Percentiles rank a stretch among this genome's conserved stretches.
Conservation (phyloP, 148 eudicot species). For the Silene uniflora region DNA sequence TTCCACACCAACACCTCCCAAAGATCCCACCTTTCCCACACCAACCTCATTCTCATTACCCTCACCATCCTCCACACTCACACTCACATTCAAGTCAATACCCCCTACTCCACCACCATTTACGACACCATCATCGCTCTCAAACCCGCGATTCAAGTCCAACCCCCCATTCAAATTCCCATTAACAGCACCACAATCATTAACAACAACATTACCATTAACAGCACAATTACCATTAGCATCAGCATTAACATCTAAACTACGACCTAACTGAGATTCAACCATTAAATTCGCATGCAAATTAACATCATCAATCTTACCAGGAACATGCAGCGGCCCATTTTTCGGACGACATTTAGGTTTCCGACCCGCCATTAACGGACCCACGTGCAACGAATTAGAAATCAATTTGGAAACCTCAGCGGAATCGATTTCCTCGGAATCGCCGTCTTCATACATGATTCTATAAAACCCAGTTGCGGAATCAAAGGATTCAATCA, state of each 20-base stretch:
- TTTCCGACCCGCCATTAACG: constrained; percentile 33
- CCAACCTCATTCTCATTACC: constrained; percentile 20
- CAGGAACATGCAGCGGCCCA: constrained; percentile 27
- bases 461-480: constrained; percentile 48
- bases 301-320: constrained; percentile 30
- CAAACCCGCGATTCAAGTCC: constrained; percentile 52
- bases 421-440: constrained; percentile 41
- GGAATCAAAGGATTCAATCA: constrained; percentile 48
- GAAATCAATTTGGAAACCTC: constrained; percentile 33
- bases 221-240: constrained; percentile 11
- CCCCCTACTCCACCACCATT: constrained; percentile 19
- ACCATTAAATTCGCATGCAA: constrained; percentile 22
- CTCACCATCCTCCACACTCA: constrained; percentile 42
- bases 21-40: constrained; percentile 16
- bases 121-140: constrained; percentile 31
- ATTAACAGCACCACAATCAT: constrained; percentile 19
- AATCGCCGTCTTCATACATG: constrained; percentile 60
- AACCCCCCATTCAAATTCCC: constrained; percentile 28
- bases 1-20: constrained; percentile 11
- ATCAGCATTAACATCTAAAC: constrained; percentile 11
- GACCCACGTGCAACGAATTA: constrained; percentile 5
- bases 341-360: constrained; percentile 39
- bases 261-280: constrained; percentile 11
- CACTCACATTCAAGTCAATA: constrained; percentile 74
- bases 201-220: constrained; percentile 16